phyloP scores from a whole-genome alignment of 2,329 filamentous ascomycete species.

The Colletotrichum nymphaeae region DNA sequence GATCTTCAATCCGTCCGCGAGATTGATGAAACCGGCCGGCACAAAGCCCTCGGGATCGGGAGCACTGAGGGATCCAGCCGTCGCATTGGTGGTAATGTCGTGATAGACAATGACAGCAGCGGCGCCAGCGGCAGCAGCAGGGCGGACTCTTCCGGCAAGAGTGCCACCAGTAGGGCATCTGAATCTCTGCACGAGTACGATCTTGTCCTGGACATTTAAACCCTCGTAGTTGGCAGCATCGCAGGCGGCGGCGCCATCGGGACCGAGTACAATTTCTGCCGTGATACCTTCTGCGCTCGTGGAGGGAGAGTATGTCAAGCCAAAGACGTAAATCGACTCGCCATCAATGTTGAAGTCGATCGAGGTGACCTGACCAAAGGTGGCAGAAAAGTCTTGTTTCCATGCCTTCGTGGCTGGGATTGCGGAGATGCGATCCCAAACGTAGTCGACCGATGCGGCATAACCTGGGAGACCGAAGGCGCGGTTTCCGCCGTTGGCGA shows the following conservation, averaged over 20 bases:
- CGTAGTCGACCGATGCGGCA: constrained; percentile 48
- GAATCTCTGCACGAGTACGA: constrained; percentile 48
- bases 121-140: constrained; percentile 44
- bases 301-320: constrained; percentile 59
- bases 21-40: constrained; percentile 45
- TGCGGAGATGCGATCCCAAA: constrained; percentile 42
- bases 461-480: constrained; percentile 46
- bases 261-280: constrained; percentile 42
- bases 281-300: constrained; percentile 57
- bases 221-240: constrained; percentile 41
- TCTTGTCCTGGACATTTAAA: constrained; percentile 43
- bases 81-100: constrained; percentile 44
- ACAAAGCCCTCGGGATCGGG: constrained; percentile 44
- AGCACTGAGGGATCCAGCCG: constrained; percentile 43
- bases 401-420: constrained; percentile 42
- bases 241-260: constrained; percentile 42
- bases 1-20: constrained; percentile 53
- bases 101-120: constrained; percentile 47
- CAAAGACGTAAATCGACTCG: constrained; percentile 43
- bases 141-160: constrained; percentile 44
- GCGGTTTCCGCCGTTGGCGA: constrained; percentile 56
- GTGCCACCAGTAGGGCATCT: constrained; percentile 45
- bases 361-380: constrained; percentile 33
- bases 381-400: constrained; percentile 60
- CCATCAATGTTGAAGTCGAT: constrained; percentile 38